These are phyloP conservation scores for Suillus sp. DNA, from an alignment of 768 basidiomycete genomes.

Conservation along the genomic window DNA sequence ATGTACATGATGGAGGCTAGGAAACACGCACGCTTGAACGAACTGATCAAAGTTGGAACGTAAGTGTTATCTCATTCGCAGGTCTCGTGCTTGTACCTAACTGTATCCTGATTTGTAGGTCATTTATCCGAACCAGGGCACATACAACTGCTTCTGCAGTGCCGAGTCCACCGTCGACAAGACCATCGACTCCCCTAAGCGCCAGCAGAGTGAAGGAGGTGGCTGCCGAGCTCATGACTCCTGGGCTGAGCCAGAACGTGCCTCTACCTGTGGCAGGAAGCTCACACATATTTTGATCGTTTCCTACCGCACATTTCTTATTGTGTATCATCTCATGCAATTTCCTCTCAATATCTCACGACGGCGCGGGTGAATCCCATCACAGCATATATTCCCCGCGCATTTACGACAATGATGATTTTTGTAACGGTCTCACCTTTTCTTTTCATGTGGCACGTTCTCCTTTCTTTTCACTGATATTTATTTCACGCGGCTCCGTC, in stretches of 20 bases:
- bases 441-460: background rate
- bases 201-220: constrained; percentile 78
- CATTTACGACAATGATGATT: background rate
- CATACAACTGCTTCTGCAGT: constrained; percentile 33
- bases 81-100: constrained; percentile 12
- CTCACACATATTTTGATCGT: background rate
- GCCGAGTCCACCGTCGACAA: constrained; percentile 15
- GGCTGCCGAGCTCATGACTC: constrained; percentile 29
- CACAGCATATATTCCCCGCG: background rate
- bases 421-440: background rate
- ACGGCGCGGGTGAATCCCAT: background rate
- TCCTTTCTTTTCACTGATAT: background rate
- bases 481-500: background rate
- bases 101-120: constrained; percentile 21
- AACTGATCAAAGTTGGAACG: constrained; percentile 58
- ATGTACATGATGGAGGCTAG: constrained; percentile 61
- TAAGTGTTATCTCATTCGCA: constrained; percentile 31
- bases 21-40: constrained; percentile 51
- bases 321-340: background rate
- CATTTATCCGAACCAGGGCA: constrained; percentile 39
- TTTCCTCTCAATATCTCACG: background rate
- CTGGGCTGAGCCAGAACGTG: constrained; percentile 6
- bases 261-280: background rate
- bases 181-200: constrained; percentile 39
- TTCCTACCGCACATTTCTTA: background rate